A percentile compares a stretch with the other conserved stretches of the same genome.
Evolutionary conservation across 768 basidiomycete genomes (phyloP).

Genomic region (Trametes meyenii): DNA sequence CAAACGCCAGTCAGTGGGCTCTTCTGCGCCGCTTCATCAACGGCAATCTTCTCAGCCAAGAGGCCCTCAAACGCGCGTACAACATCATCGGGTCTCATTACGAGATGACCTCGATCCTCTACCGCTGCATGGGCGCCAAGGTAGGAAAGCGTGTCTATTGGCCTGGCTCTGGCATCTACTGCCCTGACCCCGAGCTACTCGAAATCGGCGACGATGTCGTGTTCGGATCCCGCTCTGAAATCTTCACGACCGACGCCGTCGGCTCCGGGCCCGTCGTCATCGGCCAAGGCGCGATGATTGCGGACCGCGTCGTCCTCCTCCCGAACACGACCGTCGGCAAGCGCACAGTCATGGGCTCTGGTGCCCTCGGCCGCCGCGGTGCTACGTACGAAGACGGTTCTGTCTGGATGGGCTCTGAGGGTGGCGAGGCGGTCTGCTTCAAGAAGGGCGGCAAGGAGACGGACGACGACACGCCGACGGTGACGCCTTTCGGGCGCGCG

Average conservation of each 20-base stretch:
- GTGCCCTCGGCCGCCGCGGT: conserved; percentile 45
- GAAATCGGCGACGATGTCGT: conserved; percentile 54
- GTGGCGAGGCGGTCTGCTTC: conserved; percentile 40
- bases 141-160: conserved; percentile 52
- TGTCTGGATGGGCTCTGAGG: conserved; percentile 50
- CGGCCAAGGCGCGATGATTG: conserved; percentile 51
- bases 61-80: conserved; percentile 41
- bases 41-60: conserved; percentile 41
- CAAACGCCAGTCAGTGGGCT: conserved; percentile 36
- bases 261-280: conserved; percentile 45
- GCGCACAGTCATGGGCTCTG: conserved; percentile 50
- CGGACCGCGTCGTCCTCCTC: conserved; percentile 51
- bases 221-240: conserved; percentile 49
- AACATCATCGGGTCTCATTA: conserved; percentile 50
- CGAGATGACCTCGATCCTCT: conserved; percentile 48
- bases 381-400: conserved; percentile 46
- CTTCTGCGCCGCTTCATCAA: conserved; percentile 46
- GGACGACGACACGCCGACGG: conserved; percentile 25
- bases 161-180: conserved; percentile 50
- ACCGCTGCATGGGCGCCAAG: conserved; percentile 52
- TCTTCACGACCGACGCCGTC: conserved; percentile 47
- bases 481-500: conserved; percentile 47
- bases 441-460: conserved; percentile 17
- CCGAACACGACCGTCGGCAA: conserved; percentile 46
- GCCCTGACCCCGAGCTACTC: conserved; percentile 50